These are phyloP conservation scores for Cladophialophora carrionii DNA, from an alignment of 2,329 filamentous ascomycete genomes.

Conservation along the genomic window DNA sequence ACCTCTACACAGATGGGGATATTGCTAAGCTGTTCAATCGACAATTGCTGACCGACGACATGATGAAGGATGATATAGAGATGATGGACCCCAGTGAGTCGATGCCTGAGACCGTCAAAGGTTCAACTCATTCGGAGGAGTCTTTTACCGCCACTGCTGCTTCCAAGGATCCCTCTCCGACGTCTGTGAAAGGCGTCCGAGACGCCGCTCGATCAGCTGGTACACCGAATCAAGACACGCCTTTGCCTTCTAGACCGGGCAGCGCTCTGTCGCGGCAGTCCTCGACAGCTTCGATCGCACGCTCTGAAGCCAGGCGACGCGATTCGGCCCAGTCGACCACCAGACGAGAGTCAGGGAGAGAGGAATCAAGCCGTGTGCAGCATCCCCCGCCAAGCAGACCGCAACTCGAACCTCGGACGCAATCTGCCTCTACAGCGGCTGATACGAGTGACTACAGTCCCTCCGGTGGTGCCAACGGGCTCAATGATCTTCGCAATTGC, in stretches of 20 bases:
- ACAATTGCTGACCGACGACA: constrained; percentile 52
- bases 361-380: background rate
- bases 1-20: constrained; percentile 75
- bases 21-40: constrained; percentile 58
- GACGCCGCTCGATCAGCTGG: constrained; percentile 12
- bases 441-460: constrained; percentile 42
- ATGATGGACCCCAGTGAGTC: constrained; percentile 45
- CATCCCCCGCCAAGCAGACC: background rate
- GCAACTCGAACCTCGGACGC: background rate
- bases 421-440: background rate
- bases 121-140: constrained; percentile 1
- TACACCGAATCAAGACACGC: constrained; percentile 15
- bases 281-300: constrained; percentile 38
- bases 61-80: constrained; percentile 49
- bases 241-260: constrained; percentile 30
- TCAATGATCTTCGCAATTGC: constrained; percentile 50
- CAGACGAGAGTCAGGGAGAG: constrained; percentile 2
- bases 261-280: constrained; percentile 41
- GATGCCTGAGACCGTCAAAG: constrained; percentile 10
- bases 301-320: constrained; percentile 19
- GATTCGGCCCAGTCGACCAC: constrained; percentile 16
- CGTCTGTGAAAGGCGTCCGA: constrained; percentile 2
- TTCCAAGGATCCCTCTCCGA: constrained; percentile 12
- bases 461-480: constrained; percentile 49
- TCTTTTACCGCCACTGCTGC: constrained; percentile 6